Percentiles rank a stretch among this genome's conserved stretches.
Evolutionary conservation across 164 flowering plant species (phyloP).

Genomic region (Malania oleifera): DNA sequence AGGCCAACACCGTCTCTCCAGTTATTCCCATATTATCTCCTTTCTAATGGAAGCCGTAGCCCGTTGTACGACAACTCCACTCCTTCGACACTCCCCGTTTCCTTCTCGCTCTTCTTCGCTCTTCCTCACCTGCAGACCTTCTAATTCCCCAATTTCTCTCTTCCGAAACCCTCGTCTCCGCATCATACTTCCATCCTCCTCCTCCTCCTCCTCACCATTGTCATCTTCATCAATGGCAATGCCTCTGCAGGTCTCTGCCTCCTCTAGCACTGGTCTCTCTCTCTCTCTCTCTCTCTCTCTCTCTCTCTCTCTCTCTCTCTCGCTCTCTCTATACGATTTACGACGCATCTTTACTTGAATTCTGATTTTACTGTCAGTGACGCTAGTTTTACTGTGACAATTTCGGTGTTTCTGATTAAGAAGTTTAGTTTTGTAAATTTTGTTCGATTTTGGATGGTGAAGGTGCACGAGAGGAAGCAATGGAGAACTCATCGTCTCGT

Average conservation of each 20-base stretch:
- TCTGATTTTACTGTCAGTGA: background rate
- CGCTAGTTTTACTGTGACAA: too few relatives aligned
- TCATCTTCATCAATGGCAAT: constrained; percentile 17
- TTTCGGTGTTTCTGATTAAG: too few relatives aligned
- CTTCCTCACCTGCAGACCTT: background rate
- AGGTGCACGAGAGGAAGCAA: constrained; percentile 32
- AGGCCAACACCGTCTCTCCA: too few relatives aligned
- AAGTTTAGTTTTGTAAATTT: background rate
- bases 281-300: background rate
- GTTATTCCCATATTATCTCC: too few relatives aligned
- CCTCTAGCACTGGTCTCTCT: constrained; percentile 27
- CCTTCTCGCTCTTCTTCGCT: background rate
- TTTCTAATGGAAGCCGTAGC: background rate
- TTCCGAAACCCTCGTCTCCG: background rate
- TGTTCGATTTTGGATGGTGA: constrained; percentile 7
- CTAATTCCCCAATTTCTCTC: background rate
- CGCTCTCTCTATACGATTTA: too few relatives aligned
- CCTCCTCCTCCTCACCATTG: background rate
- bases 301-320: constrained; percentile 1
- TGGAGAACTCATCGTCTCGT: constrained; percentile 31
- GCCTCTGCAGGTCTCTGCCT: constrained; percentile 27
- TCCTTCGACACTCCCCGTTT: background rate
- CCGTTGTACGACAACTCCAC: background rate
- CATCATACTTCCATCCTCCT: background rate
- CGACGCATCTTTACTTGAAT: background rate